Evolutionary conservation across 1,139 yeast species (phyloP), one percentile per base, ranked within the genome.

Genomic region (Candida sp.): DNA sequence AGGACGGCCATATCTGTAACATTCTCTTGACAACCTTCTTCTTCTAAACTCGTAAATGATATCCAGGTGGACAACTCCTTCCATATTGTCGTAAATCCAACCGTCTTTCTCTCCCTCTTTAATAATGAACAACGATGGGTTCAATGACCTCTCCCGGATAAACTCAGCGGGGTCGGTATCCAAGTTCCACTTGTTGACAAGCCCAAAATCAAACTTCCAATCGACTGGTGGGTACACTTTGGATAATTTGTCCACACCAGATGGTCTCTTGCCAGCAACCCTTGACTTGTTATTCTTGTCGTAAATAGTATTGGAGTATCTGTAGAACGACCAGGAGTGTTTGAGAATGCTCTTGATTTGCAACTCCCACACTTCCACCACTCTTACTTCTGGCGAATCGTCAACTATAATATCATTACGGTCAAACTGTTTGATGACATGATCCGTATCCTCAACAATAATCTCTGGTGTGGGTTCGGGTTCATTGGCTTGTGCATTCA

Each of bases 321-420:
- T 61, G 51, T 67, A 68, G 42, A 71, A 69, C 9, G 66, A 75
- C 90, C 96, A 92, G 39, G 77, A 73, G 4, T 78, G 70, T 3
- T 85, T 83, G 3, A 88, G 78, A 12, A 85, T 73, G 35, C 88
- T 88, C 59, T 80, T 88, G 48, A 79, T 76, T 63, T 90, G 89
- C 30, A 92, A 75, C 66, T 91, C 97, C 64, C 78, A 92, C 0
- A 92, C 73, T 62, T 91, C 96, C 6, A 90, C 93, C 11, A 76
- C 67, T 49, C 78, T 72, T 0, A 78, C 73, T 46, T 86, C 86
- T 0, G 90, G 87, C 0, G 80, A 68, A 53, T 88, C 94, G 62
- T 90, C 96, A 31, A 90, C 75, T 11, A 88, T 76, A 33, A 86
- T 78, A 52, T 82, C 85, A 33, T 67, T 64, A 42, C 81, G 64